phyloP scores from a whole-genome alignment of 2,329 filamentous ascomycete species.

The Stemphylium beticola region DNA sequence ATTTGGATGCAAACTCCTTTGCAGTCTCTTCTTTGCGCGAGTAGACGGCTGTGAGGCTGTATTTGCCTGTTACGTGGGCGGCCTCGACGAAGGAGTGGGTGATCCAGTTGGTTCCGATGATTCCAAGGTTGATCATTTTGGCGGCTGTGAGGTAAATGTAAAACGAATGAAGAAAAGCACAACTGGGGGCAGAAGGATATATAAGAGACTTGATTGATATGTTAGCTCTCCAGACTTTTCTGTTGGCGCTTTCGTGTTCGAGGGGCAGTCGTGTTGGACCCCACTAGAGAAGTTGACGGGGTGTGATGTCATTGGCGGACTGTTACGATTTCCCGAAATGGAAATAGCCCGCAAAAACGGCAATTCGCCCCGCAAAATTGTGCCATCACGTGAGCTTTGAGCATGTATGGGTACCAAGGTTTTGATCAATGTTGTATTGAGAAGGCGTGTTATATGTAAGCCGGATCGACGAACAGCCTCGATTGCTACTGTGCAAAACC shows the following conservation, averaged over 20 bases:
- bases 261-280: constrained; percentile 18
- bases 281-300: constrained; percentile 14
- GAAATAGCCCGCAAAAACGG: constrained; percentile 10
- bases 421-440: constrained; percentile 8
- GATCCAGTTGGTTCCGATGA: constrained; percentile 59
- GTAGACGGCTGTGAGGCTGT: constrained; percentile 55
- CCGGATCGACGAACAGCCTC: constrained; percentile 4
- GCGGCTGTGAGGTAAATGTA: not conserved
- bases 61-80: constrained; percentile 52
- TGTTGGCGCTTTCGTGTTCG: constrained; percentile 7
- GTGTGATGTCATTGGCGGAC: constrained; percentile 26
- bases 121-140: constrained; percentile 52
- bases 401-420: not conserved
- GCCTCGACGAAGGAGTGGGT: constrained; percentile 55
- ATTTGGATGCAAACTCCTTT: constrained; percentile 52
- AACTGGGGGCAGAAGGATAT: not conserved
- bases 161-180: not conserved
- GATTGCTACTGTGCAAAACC: constrained; percentile 18
- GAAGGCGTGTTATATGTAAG: constrained; percentile 7
- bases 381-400: not conserved
- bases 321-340: constrained; percentile 20
- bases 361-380: not conserved
- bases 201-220: not conserved
- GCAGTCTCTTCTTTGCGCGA: constrained; percentile 54
- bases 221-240: constrained; percentile 4